Evolutionary conservation across 148 eudicot species (phyloP).

Genomic region (Beta vulgaris): DNA sequence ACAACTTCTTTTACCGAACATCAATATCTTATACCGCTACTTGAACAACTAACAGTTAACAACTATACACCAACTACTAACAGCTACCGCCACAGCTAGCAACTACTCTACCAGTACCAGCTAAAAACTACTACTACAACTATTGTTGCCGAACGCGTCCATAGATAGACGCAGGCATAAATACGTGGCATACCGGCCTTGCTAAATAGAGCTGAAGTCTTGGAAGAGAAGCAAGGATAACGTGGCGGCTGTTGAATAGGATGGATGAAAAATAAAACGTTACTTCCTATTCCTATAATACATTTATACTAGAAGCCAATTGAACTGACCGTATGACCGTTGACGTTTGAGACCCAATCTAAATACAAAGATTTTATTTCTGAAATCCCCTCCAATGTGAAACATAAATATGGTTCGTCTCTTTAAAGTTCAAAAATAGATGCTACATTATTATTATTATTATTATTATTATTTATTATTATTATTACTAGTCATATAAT

Average conservation of each 20-base stretch:
- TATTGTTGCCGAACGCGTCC: too few species aligned
- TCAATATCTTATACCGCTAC: too few species aligned
- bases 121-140: too few species aligned
- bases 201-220: background rate
- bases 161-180: too few species aligned
- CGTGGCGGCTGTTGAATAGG: conserved; percentile 29
- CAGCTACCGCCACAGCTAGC: too few species aligned
- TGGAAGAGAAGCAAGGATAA: conserved; percentile 14
- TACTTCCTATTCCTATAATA: too few species aligned
- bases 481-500: too few species aligned
- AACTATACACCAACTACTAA: too few species aligned
- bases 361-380: background rate
- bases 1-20: too few species aligned
- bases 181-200: conserved; percentile 12
- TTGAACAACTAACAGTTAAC: too few species aligned
- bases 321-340: conserved; percentile 4
- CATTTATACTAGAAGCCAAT: conserved; percentile 10
- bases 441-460: background rate
- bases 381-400: conserved; percentile 11
- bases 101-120: too few species aligned
- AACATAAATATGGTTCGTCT: conserved; percentile 5
- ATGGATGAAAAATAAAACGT: background rate
- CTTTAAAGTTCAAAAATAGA: background rate
- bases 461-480: too few species aligned
- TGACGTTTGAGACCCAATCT: conserved; percentile 5